Evolutionary conservation across 306 rosid species (phyloP), one percentile per base, ranked within the genome.

Genomic region (Senna siamea): DNA sequence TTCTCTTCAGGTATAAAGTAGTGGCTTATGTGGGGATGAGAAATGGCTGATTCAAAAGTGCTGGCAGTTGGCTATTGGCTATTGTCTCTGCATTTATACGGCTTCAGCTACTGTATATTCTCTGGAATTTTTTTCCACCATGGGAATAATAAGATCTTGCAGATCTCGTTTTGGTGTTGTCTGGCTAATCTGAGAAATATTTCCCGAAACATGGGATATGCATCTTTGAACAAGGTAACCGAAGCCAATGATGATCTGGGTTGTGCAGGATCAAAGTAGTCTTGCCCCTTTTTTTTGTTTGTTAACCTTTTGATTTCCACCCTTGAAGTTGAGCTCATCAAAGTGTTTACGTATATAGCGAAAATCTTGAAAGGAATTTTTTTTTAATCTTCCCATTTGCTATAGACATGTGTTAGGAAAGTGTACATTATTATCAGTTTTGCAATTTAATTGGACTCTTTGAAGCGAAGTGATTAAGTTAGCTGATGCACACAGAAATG

Each of bases 61-160:
- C 80, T 68, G 81, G 85, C 78, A 60, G 61, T 43, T 53, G 74
- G 83, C 84, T 78, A 7, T 74, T 69, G 81, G 85, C 76, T 53
- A 44, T 73, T 73, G 28, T 40, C 83, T 68, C 66, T 76, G 77
- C 76, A 74, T 44, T 61, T 60, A 72, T 70, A 54, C 61, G 69
- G 85, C 89, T 79, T 76, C 82, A 69, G 88, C 90, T 86, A 72
- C 69, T 79, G 76, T 78, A 84, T 74, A 84, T 88, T 88, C 93
- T 85, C 88, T 66, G 86, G 87, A 79, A 38, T 54, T 83, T 75
- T 89, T 87, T 84, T 82, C 85, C 82, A 76, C 79, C 91, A 84
- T 82, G 86, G 86, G 93, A 88, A 87, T 87, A 82, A 87, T 87
- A 81, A 87, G 79, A 69, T 73, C 79, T 80, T 80, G 85, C 83